Evolutionary conservation across 495 filamentous ascomycete genomes (phyloP), one percentile per base, ranked within the genome.

Genomic region (Gamarada debralockiae): DNA sequence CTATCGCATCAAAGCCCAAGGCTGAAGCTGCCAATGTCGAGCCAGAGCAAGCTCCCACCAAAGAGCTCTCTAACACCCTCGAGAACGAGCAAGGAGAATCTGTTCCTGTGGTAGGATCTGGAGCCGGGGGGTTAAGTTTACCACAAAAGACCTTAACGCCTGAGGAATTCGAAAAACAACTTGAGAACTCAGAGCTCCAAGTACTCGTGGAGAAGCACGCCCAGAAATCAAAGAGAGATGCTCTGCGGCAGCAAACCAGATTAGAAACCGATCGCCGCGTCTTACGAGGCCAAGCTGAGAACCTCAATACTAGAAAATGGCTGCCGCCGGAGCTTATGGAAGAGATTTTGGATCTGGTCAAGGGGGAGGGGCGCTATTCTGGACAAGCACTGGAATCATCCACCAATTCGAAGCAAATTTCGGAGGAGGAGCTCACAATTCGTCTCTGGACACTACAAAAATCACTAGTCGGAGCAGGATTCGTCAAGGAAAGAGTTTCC

Each of bases 171-270:
- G 91, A 95, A 60, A 78, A 70, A 50, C 86, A 90, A 64, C 73
- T 96, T 15, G 90, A 95, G 59, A 80, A 86, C 45, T 84, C 87
- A 24, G 85, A 90, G 54, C 73, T 98, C 18, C 90, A 96, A 67
- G 68, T 84, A 27, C 67, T 95, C 14, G 82, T 96, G 8, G 92
- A 97, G 38, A 92, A 89, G 58, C 73, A 89, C 65, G 83, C 82
- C 0, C 68, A 81, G 12, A 92, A 87, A 64, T 81, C 80, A 56
- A 81, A 70, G 63, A 78, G 75, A 54, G 82, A 88, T 63, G 83
- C 82, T 10, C 67, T 72, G 48, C 82, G 90, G 5, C 86, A 90
- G 61, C 80, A 79, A 43, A 72, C 75, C 0, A 85, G 86, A 58
- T 70, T 92, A 25, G 82, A 90, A 51, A 95, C 86, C 9, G 91